Evolutionary conservation across 257 asterid species (phyloP).

Genomic region (Ilex aquifolium): DNA sequence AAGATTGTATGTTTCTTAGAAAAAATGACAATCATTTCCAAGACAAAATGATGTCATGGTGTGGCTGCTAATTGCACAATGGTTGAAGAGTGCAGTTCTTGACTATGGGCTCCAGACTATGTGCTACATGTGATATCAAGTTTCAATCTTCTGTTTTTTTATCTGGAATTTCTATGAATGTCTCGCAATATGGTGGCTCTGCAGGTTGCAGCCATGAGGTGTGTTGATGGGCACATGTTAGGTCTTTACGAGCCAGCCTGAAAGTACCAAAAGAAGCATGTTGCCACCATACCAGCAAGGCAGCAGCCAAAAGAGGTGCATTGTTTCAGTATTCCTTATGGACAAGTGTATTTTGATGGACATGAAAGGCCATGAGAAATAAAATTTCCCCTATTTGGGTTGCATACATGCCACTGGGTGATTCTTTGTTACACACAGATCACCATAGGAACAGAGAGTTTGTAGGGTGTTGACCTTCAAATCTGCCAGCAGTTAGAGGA

Average conservation of each 20-base stretch:
- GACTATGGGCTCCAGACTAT: not conserved
- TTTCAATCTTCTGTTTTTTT: not conserved
- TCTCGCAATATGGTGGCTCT: conserved; percentile 6
- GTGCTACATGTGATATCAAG: no score
- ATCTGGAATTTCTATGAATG: not conserved
- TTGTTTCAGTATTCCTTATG: no score
- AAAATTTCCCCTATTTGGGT: not conserved
- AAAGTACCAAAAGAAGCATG: conserved; percentile 4
- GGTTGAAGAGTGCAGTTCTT: not conserved
- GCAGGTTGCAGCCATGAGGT: conserved; percentile 82
- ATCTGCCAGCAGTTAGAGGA: not conserved
- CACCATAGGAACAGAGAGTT: no score
- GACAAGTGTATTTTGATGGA: not conserved
- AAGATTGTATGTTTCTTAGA: not conserved
- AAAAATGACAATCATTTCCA: not conserved
- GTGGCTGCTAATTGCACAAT: not conserved
- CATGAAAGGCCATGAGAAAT: not conserved
- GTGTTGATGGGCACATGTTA: conserved; percentile 70
- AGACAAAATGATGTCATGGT: not conserved
- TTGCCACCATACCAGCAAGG: not conserved
- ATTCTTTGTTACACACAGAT: no score
- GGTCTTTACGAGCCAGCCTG: conserved; percentile 80
- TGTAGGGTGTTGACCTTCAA: no score
- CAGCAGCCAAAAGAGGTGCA: no score
- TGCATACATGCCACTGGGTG: no score